phyloP scores from a whole-genome alignment of 139 green algal species.

The Coccomyxa sp. region DNA sequence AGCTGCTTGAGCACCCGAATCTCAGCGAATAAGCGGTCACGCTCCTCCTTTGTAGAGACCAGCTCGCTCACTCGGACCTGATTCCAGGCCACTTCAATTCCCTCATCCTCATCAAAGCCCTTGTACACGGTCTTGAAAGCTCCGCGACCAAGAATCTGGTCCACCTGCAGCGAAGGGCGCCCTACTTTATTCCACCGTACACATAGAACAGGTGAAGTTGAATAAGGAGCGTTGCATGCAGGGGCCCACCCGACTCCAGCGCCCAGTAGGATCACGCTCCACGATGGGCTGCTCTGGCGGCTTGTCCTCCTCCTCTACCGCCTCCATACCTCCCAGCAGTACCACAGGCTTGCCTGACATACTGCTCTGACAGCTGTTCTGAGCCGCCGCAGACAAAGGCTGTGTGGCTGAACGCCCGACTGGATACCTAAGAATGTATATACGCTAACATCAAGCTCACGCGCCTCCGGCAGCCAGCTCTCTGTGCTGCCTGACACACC shows the following conservation, averaged over 20 bases:
- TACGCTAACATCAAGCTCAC: too few relatives aligned
- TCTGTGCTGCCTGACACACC: too few relatives aligned
- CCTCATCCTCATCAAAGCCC: constrained; percentile 92
- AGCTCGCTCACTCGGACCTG: constrained; percentile 79
- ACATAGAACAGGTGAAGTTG: not conserved
- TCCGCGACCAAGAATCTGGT: constrained; percentile 84
- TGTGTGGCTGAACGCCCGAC: too few relatives aligned
- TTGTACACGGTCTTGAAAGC: constrained; percentile 99
- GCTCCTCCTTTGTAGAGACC: constrained; percentile 63
- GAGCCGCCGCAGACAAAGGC: too few relatives aligned
- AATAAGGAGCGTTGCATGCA: not conserved
- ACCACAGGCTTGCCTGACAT: too few relatives aligned
- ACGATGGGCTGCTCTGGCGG: not conserved
- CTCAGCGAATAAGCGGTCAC: constrained; percentile 89
- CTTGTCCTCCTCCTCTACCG: not conserved
- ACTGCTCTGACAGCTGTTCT: too few relatives aligned
- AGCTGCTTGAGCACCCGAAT: constrained; percentile 96
- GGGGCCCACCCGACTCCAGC: not conserved
- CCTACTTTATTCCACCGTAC: not conserved
- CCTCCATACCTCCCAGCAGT: too few relatives aligned
- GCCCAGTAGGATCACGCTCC: not conserved
- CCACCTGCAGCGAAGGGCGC: constrained; percentile 30
- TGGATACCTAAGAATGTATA: too few relatives aligned
- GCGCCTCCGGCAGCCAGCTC: too few relatives aligned
- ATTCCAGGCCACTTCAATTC: constrained; percentile 98